These are phyloP conservation scores for Pseudogymnoascus sp. DNA, from an alignment of 2,329 filamentous ascomycete genomes.

Conservation along the genomic window DNA sequence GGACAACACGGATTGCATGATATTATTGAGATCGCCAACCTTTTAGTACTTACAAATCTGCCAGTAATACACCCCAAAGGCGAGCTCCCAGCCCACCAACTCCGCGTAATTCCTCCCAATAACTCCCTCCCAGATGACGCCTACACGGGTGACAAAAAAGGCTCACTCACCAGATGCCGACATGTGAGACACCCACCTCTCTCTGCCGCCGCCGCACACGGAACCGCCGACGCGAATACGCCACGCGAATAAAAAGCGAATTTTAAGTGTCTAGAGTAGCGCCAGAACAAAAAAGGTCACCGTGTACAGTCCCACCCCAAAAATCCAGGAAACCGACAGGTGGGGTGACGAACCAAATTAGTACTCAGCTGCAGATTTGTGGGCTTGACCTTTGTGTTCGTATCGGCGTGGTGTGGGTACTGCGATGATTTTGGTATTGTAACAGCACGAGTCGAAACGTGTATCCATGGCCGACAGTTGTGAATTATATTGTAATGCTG, in stretches of 20 bases:
- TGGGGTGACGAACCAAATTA: slow-evolving; percentile 9
- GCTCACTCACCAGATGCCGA: slow-evolving; percentile 6
- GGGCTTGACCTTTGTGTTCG: background rate
- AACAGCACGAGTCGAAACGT: background rate
- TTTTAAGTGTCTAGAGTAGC: background rate
- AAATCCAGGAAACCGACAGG: slow-evolving; percentile 7
- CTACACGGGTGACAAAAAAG: slow-evolving; percentile 5
- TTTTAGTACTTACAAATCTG: slow-evolving; percentile 9
- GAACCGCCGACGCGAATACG: background rate
- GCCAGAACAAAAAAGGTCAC: background rate
- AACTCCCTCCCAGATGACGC: background rate
- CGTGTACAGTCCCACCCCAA: background rate
- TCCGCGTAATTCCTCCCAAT: background rate
- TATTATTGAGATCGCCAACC: slow-evolving; percentile 9
- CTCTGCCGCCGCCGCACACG: background rate
- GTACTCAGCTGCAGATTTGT: slow-evolving; percentile 9
- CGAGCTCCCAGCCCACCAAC: background rate
- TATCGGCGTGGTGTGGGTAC: background rate
- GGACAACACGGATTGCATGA: slow-evolving; percentile 2
- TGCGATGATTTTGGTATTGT: background rate
- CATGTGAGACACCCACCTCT: slow-evolving; percentile 4
- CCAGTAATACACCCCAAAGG: background rate
- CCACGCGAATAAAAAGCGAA: background rate
- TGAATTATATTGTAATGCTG: background rate
- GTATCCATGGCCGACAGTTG: background rate